Base-by-base conservation (phyloP, 1,139 yeast species). In the Yamadazyma trypodendri region DNA sequence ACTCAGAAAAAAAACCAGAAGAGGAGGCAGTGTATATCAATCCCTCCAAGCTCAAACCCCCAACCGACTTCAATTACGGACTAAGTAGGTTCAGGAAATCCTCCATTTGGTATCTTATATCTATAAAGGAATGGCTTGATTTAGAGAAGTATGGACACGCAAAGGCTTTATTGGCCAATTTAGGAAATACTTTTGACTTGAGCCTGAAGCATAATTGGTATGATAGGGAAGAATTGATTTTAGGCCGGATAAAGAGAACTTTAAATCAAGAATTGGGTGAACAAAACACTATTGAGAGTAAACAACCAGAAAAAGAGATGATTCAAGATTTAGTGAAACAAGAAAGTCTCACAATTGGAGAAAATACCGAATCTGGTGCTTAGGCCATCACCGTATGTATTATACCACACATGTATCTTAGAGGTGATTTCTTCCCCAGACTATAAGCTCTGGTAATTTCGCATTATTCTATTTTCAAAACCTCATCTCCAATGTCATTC, bases 51-150 rank as follows among this genome's bases (percentile, higher is more conserved):
- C 18, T 48, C n/a, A 8, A 18, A 6, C 48, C 52, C 6, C 42
- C 35, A 18, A 38, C 38, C 3, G 55, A 54, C 4, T 52, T 43
- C 2, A 61, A 57, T 14, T 57, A 61, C 11, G 77, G 71, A 10
- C 54, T 53, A 21, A 67, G 58, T 40, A 50, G 52, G 8, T 62
- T 62, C 37, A 72, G 97, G 40, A 88, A 87, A 53, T 80, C 92
- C 1, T 79, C 88, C 0, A 68, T 90, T 24, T 90, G 96, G 90
- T 74, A 77, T 50, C 59, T 89, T 14, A 60, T 90, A 18, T 82
- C 96, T 0, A 84, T 90, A 4, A 77, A 77, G 40, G 87, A 84
- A 52, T 83, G 96, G 89, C 42, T 60, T n/a, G 48, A 51, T 4
- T 49, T 68, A 28, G 54, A 60, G 28, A 56, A 63, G 35, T 36